phyloP scores from a whole-genome alignment of 2,329 filamentous ascomycete genomes.

The Cercospora brassicicola region DNA sequence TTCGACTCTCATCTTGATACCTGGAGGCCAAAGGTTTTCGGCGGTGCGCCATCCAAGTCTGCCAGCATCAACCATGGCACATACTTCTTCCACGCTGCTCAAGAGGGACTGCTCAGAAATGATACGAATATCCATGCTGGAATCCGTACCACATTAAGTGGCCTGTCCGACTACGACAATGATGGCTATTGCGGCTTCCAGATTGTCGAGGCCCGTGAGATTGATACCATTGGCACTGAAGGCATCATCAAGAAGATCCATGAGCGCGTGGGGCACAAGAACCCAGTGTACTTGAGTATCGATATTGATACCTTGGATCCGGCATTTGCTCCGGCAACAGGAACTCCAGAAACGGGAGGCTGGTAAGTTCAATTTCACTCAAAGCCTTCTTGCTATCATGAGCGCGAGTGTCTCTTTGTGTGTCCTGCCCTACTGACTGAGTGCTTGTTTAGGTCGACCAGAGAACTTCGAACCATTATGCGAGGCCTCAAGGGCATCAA shows the following conservation, averaged over 20 bases:
- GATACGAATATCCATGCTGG: conserved; percentile 86
- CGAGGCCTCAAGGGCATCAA: conserved; percentile 69
- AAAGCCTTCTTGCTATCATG: neutral
- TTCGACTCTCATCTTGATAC: conserved; percentile 61
- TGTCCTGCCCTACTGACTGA: neutral
- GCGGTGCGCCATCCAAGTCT: conserved; percentile 72
- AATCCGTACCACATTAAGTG: conserved; percentile 78
- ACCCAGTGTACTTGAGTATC: conserved; percentile 77
- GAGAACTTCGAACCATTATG: conserved; percentile 71
- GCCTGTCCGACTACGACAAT: conserved; percentile 78
- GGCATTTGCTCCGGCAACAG: conserved; percentile 73
- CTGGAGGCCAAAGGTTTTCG: conserved; percentile 84
- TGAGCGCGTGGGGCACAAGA: conserved; percentile 64
- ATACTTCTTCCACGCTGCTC: conserved; percentile 80
- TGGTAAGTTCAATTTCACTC: conserved; percentile 48
- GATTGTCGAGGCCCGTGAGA: conserved; percentile 73
- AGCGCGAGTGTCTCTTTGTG: too few relatives aligned
- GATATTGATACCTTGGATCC: conserved; percentile 90
- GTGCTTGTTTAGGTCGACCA: conserved; percentile 51
- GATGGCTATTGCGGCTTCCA: conserved; percentile 83
- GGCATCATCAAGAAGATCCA: conserved; percentile 79
- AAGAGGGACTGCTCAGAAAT: conserved; percentile 75
- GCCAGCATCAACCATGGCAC: conserved; percentile 81
- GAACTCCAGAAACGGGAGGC: conserved; percentile 73
- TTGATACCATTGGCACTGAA: conserved; percentile 64